A percentile compares a stretch with the other conserved stretches of the same genome.
phyloP scores from a whole-genome alignment of 495 filamentous ascomycete genomes.

The Ascodesmis nigricans region DNA sequence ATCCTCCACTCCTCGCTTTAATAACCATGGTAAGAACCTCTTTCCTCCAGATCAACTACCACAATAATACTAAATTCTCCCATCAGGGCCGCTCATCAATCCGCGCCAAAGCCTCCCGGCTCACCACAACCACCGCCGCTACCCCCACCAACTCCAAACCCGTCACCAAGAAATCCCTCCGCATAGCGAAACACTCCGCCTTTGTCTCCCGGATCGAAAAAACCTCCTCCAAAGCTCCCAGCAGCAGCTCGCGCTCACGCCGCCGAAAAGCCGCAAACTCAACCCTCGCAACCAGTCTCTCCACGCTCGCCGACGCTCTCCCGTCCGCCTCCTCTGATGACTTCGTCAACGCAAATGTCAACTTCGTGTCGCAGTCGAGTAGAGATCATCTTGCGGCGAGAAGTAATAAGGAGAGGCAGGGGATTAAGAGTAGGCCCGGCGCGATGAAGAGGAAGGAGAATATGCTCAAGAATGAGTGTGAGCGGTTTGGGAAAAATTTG shows the following conservation, averaged over 20 bases:
- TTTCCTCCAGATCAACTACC: neutral
- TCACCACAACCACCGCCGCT: neutral
- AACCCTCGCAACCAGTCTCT: conserved; percentile 54
- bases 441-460: conserved; percentile 65
- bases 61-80: neutral
- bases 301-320: conserved; percentile 55
- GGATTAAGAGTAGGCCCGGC: conserved; percentile 48
- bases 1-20: too few relatives aligned
- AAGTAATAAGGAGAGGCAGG: conserved; percentile 41
- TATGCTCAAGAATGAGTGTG: conserved; percentile 52
- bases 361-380: conserved; percentile 19
- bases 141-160: conserved; percentile 10
- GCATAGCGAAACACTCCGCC: conserved; percentile 46
- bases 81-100: conserved; percentile 23
- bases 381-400: conserved; percentile 21
- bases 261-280: conserved; percentile 35
- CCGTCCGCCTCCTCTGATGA: too few relatives aligned
- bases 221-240: conserved; percentile 19
- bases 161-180: conserved; percentile 51
- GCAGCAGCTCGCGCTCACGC: conserved; percentile 21
- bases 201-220: conserved; percentile 60
- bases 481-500: conserved; percentile 64
- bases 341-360: conserved; percentile 22
- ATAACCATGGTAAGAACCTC: too few relatives aligned
- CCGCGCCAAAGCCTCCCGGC: conserved; percentile 24